Evolutionary conservation across 1,139 yeast species (phyloP), one percentile per base, ranked within the genome.

Genomic region (Protomyces gravidus): DNA sequence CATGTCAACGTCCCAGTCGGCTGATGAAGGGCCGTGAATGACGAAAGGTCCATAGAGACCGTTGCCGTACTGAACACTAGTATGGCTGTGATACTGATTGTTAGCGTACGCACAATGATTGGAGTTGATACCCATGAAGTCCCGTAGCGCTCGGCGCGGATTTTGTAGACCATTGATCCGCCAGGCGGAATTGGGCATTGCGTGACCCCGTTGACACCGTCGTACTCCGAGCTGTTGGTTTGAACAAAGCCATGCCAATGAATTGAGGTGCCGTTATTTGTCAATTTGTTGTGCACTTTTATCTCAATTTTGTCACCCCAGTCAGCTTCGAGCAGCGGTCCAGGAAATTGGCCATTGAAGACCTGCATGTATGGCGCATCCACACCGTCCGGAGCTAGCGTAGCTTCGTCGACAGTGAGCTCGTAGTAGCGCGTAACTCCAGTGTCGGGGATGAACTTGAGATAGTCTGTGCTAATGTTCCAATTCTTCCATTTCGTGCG

Each of bases 191-290:
- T 83, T 33, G 92, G 92, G 74, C 95, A 87, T 71, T 87, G 95
- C 17, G 89, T 83, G 28, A 88, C 79, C 78, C 82, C 78, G 68
- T 83, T 85, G 5, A 92, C 89, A 56, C 96, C 96, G 71, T 88
- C 96, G 86, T 84, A 83, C 69, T 79, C 81, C 67, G 74, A 76
- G 5, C 83, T 71, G 6, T 82, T 85, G 63, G 79, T 76, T 73
- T 85, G 92, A 77, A 83, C 84, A 65, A 88, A 69, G 50, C 96
- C 96, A 72, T 88, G 96, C 81, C 86, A 86, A 73, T 88, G 96
- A 66, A 88, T 71, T 2, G 95, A 84, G 70, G 85, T 83, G 53
- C 77, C 74, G 67, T 79, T 79, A n/a, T 70, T 75, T 61, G 85
- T 78, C 5, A 28, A 19, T 11, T 82, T 83, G 67, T 88, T 88